Base-by-base conservation (phyloP, 306 rosid species). In the Mimosa bimucronata region DNA sequence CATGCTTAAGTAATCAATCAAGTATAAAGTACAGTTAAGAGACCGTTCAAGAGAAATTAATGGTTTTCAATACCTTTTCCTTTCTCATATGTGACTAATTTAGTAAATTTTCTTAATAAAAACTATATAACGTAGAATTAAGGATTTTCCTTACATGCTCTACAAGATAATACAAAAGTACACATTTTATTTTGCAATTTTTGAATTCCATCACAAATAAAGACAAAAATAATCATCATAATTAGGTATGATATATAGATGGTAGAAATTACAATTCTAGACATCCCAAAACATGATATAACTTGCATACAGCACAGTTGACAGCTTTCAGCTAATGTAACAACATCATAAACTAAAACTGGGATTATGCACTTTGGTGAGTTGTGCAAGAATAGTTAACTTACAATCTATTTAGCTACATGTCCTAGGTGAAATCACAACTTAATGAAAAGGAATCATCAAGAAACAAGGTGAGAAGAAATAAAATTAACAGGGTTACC, bases 401-500 rank as follows among this genome's bases (percentile, higher is more conserved):
- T 45, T 16, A 30, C 52, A 48, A 42, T 15, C 79, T 40, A 67
- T 61, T 73, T 60, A 73, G 78, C 66, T 77, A 19, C 13, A 69
- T 31, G 10, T 15, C 37, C 58, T 3, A 75, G 16, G 41, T 8
- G 41, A 46, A 67, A 3, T 26, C 60, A 23, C 18, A 19, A 37
- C 5, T 18, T 28, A 71, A 58, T 14, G 53, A 60, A 78, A 67
- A 45, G 26, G 75, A 44, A 41, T 75, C 53, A 41, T 75, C 61
- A 68, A 81, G 79, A 26, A 78, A 57, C 64, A 57, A 57, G 30
- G 31, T 21, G 31, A 10, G 13, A 37, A 78, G 75, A 64, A 44
- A 13, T 77, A 25, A 30, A 58, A 40, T 15, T n/a, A 37, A 37
- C 80, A 82, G 42, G 46, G 19, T n/a, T 95, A 95, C 99, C 99